Evolutionary conservation across 2,329 filamentous ascomycete species (phyloP).

Genomic region (Ophiostoma fasciatum): DNA sequence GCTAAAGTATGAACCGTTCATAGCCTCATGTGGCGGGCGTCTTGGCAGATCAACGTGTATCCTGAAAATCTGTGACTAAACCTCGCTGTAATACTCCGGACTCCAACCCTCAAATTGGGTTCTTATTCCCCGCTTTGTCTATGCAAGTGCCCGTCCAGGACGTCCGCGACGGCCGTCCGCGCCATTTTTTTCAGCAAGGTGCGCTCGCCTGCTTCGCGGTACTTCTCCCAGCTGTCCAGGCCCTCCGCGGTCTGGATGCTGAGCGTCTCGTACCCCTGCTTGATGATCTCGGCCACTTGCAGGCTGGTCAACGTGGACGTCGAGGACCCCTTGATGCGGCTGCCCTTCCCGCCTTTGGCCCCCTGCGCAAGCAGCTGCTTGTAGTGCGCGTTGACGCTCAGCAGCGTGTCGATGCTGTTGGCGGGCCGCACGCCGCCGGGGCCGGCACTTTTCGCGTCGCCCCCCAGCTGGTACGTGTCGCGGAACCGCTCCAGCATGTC

Average conservation of each 20-base stretch:
- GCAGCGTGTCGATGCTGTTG: constrained; percentile 69
- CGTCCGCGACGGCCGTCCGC: constrained; percentile 54
- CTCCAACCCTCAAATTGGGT: too few relatives aligned
- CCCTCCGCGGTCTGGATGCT: constrained; percentile 83
- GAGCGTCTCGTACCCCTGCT: constrained; percentile 89
- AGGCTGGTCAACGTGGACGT: constrained; percentile 62
- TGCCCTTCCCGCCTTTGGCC: constrained; percentile 24
- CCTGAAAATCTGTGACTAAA: too few relatives aligned
- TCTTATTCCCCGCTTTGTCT: background rate
- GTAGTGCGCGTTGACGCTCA: constrained; percentile 76
- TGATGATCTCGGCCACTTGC: constrained; percentile 83
- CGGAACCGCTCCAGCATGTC: constrained; percentile 72
- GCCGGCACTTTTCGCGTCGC: too few relatives aligned
- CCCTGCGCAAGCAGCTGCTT: constrained; percentile 57
- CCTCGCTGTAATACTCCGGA: too few relatives aligned
- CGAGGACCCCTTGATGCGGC: constrained; percentile 16
- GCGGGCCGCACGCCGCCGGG: constrained; percentile 26
- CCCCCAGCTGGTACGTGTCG: constrained; percentile 49
- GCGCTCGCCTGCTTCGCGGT: constrained; percentile 76
- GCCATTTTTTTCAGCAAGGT: constrained; percentile 76
- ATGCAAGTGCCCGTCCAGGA: too few relatives aligned
- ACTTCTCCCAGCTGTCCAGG: constrained; percentile 71
- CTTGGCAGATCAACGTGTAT: too few relatives aligned
- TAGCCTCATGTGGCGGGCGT: too few relatives aligned
- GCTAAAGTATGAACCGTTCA: too few relatives aligned